Evolutionary conservation across 177 flowering plant species (phyloP), one percentile per base, ranked within the genome.

Genomic region (Tripterygium wilfordii): DNA sequence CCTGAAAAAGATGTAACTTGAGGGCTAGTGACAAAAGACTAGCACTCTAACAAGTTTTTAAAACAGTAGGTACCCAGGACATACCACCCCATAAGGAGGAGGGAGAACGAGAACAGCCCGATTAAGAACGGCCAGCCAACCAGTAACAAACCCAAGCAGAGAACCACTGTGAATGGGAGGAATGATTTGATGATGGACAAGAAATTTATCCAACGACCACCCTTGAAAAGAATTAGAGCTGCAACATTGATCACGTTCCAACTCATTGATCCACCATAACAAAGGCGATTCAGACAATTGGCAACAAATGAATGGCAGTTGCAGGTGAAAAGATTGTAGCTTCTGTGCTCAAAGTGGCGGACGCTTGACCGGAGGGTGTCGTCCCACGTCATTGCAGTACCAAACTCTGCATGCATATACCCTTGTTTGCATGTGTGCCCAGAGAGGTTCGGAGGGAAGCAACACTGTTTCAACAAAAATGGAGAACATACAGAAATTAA

Each of bases 181-280:
- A 89, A 87, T 2, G 97, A 80, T 48, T 82, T 69, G 7, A 89
- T 15, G 13, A 83, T 49, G 1, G 96, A 78, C 68, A 63, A 63
- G 26, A 18, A 8, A 48, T 72, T 70, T 22, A 89, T 75, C 99
- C 99, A 94, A 5, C 43, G 70, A 23, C 95, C 99, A 23, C 95
- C 99, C 52, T 76, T 76, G 28, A 63, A 58, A 21, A 86, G 66
- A 14, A 94, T 43, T 12, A 88, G 76, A 32, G 68, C 75, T 7
- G 72, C 95, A 28, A 87, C 88, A 47, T 68, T 72, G 3, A 89
- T 50, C 81, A 89, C 77, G 69, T 86, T 94, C 99, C 99, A 94
- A 2, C 54, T 55, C 70, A 82, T 63, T 43, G 83, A 76, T 9
- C 89, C 90, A 21, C 69, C 77, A 53, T 86, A 88, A 41, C 77